A percentile compares a stretch with the other conserved stretches of the same genome.
These are phyloP conservation scores for Gossypium schwendimanii DNA, from an alignment of 441 rosid species.

Conservation along the genomic window DNA sequence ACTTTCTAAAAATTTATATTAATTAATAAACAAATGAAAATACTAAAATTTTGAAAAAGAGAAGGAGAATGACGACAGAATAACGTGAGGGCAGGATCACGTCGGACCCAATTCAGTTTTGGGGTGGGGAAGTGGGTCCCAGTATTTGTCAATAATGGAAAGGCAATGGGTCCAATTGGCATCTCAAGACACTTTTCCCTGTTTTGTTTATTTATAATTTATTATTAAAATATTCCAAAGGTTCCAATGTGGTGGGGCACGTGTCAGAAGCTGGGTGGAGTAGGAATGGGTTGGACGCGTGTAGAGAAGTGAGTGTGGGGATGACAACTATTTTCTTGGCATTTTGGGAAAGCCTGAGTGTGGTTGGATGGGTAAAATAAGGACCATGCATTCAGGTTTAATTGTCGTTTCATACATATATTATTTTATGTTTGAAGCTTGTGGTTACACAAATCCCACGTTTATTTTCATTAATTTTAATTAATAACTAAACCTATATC, in stretches of 20 bases:
- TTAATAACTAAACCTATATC: neutral
- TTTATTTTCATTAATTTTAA: neutral
- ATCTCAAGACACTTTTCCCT: neutral
- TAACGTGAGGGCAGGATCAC: conserved; percentile 15
- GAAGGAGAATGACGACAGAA: neutral
- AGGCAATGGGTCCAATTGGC: neutral
- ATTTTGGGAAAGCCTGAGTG: conserved; percentile 3
- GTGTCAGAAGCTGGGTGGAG: conserved; percentile 7
- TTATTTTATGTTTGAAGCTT: neutral
- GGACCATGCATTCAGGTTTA: conserved; percentile 13
- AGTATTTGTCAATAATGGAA: neutral
- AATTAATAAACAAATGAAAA: too few relatives aligned
- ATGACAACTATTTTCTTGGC: neutral
- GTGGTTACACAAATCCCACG: conserved; percentile 12
- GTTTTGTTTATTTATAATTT: neutral
- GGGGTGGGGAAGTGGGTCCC: conserved; percentile 12
- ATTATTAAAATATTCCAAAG: neutral
- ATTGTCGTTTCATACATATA: neutral
- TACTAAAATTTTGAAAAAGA: too few relatives aligned
- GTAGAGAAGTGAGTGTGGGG: neutral
- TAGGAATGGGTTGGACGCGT: neutral
- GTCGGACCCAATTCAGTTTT: conserved; percentile 3
- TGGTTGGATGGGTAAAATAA: neutral
- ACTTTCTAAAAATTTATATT: too few relatives aligned
- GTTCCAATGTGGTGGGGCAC: neutral